Evolutionary conservation across 2,329 filamentous ascomycete species (phyloP).

Genomic region (Lachnellula hyalina): DNA sequence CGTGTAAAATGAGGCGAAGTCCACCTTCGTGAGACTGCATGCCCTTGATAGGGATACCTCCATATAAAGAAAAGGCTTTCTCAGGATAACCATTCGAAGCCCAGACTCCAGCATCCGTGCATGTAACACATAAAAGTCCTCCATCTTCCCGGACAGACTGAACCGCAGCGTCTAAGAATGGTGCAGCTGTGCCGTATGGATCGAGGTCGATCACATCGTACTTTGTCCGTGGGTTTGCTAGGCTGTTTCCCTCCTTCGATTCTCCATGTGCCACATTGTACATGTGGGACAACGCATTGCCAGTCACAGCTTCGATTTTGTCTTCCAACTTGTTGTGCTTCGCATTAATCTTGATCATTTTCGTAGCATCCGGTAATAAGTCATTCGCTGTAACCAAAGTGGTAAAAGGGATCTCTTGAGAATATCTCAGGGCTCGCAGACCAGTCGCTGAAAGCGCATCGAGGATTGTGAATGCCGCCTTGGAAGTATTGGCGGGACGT

Average conservation of each 20-base stretch:
- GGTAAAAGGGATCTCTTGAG: conserved; percentile 80
- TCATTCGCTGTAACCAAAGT: conserved; percentile 87
- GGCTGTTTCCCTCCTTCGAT: conserved; percentile 18
- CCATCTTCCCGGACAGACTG: conserved; percentile 80
- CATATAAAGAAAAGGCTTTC: conserved; percentile 91
- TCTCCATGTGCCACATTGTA: conserved; percentile 60
- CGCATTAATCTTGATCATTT: conserved; percentile 79
- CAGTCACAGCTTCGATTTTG: conserved; percentile 67
- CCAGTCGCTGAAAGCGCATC: conserved; percentile 94
- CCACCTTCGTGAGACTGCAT: conserved; percentile 84
- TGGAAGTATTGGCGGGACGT: neutral
- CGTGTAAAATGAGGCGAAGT: conserved; percentile 77
- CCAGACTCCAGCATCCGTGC: conserved; percentile 93
- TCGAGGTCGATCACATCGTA: conserved; percentile 97
- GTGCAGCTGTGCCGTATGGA: conserved; percentile 88
- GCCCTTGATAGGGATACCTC: conserved; percentile 81
- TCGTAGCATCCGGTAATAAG: conserved; percentile 68
- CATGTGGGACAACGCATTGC: conserved; percentile 89
- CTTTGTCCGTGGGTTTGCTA: conserved; percentile 44
- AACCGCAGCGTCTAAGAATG: conserved; percentile 86
- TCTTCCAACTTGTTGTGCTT: conserved; percentile 71
- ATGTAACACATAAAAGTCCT: conserved; percentile 89
- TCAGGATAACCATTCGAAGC: conserved; percentile 91
- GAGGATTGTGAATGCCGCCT: conserved; percentile 67
- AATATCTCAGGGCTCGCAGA: conserved; percentile 84